Percentiles rank a stretch among this genome's conserved stretches.
These are phyloP conservation scores for Aspergillus sp. DNA, from an alignment of 2,329 filamentous ascomycete genomes.

Conservation along the genomic window DNA sequence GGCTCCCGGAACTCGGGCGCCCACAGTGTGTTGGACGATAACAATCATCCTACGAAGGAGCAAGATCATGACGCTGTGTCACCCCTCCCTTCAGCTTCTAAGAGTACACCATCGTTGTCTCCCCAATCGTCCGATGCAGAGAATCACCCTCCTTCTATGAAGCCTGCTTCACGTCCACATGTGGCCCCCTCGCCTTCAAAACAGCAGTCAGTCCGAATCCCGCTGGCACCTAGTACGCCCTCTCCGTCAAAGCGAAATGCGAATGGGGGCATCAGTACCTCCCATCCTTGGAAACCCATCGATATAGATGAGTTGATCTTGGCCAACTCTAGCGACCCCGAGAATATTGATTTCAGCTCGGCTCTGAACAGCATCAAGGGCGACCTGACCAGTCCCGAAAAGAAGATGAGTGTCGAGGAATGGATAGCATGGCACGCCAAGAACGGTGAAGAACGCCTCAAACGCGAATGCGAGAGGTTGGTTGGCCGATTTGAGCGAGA, in stretches of 20 bases:
- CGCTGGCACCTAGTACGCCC: constrained; percentile 44
- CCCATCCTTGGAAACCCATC: constrained; percentile 66
- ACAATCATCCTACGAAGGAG: constrained; percentile 1
- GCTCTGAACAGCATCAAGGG: constrained; percentile 55
- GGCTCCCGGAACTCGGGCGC: constrained; percentile 23
- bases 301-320: constrained; percentile 68
- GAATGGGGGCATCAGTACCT: constrained; percentile 55
- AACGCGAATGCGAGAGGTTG: constrained; percentile 76
- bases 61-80: constrained; percentile 20
- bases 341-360: constrained; percentile 51
- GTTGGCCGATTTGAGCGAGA: constrained; percentile 82
- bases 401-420: constrained; percentile 87
- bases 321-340: constrained; percentile 38
- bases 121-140: constrained; percentile 78
- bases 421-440: constrained; percentile 84
- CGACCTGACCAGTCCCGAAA: constrained; percentile 72
- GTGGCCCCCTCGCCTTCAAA: constrained; percentile 34
- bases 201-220: constrained; percentile 37
- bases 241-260: constrained; percentile 64
- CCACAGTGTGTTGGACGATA: constrained; percentile 11
- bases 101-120: constrained; percentile 61
- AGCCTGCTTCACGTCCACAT: constrained; percentile 48
- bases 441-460: constrained; percentile 75
- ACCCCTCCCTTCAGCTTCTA: constrained; percentile 34
- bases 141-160: constrained; percentile 72